Percentiles rank a stretch among this genome's conserved stretches.
These are phyloP conservation scores for Volvariella volvacea DNA, from an alignment of 1,284 basidiomycete genomes.

Conservation along the genomic window DNA sequence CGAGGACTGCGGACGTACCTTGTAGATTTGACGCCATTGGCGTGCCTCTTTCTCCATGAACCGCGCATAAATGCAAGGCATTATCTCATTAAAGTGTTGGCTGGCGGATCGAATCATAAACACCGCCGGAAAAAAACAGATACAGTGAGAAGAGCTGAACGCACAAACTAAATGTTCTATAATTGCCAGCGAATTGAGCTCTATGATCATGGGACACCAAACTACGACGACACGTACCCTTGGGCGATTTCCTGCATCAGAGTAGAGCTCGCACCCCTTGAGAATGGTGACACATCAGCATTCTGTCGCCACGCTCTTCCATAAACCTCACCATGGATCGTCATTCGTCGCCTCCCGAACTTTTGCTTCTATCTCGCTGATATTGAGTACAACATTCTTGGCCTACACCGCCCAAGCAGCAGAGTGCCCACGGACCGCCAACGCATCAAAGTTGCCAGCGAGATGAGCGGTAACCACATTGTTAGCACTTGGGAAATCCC, in stretches of 20 bases:
- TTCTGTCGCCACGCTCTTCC: background rate
- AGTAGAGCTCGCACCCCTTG: constrained; percentile 95
- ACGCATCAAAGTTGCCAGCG: background rate
- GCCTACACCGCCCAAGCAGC: constrained; percentile 41
- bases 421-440: background rate
- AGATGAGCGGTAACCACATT: constrained; percentile 10
- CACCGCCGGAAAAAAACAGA: too few species aligned
- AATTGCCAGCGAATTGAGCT: constrained; percentile 3
- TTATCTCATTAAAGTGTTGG: constrained; percentile 99
- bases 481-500: background rate
- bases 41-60: constrained; percentile 98
- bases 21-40: constrained; percentile 99
- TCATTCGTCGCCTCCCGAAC: constrained; percentile 97
- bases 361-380: constrained; percentile 97
- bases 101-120: constrained; percentile 30
- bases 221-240: constrained; percentile 50
- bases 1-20: constrained; percentile 46
- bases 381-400: constrained; percentile 88
- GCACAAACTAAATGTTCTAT: constrained; percentile 88
- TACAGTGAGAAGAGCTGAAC: constrained; percentile 27
- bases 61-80: constrained; percentile 93
- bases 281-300: constrained; percentile 4
- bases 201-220: background rate
- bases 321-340: constrained; percentile 80
- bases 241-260: constrained; percentile 98